Evolutionary conservation across 2,329 filamentous ascomycete genomes (phyloP).

Genomic region (Sporothrix pseudoabietina): DNA sequence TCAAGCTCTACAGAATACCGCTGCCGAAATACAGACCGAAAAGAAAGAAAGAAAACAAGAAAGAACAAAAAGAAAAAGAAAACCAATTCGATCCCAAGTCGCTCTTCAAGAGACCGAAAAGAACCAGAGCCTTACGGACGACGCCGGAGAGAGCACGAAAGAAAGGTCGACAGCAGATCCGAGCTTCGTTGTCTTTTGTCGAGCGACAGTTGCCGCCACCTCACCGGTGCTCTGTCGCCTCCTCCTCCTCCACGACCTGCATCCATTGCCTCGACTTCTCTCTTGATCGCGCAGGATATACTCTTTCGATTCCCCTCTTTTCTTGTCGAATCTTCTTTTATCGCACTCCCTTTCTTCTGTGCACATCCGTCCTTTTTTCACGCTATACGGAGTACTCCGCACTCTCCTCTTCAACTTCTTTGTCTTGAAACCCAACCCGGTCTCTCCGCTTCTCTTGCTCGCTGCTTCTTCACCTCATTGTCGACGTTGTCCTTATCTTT

Average conservation of each 20-base stretch:
- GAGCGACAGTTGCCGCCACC: conserved; percentile 16
- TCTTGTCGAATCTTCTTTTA: not conserved
- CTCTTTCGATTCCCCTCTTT: not conserved
- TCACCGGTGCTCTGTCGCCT: conserved; percentile 13
- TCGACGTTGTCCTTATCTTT: not conserved
- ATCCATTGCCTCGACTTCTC: not conserved
- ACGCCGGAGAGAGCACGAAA: not conserved
- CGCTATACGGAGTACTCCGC: not conserved
- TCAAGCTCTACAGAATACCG: not conserved
- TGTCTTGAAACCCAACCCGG: not conserved
- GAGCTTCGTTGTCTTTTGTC: conserved; percentile 17
- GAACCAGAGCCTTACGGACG: not conserved
- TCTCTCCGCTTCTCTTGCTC: not conserved
- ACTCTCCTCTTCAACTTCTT: not conserved
- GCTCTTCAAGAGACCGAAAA: not conserved
- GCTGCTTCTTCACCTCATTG: not conserved
- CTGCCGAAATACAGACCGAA: not conserved
- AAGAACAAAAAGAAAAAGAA: not conserved
- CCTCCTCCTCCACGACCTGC: conserved; percentile 6
- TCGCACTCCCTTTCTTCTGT: not conserved
- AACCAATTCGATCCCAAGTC: not conserved
- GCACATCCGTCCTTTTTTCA: not conserved
- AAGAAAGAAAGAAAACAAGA: too few relatives aligned
- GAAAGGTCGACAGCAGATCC: not conserved
- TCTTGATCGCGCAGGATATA: not conserved